phyloP scores from a whole-genome alignment of 495 filamentous ascomycete genomes.

The Aspergillus steynii region DNA sequence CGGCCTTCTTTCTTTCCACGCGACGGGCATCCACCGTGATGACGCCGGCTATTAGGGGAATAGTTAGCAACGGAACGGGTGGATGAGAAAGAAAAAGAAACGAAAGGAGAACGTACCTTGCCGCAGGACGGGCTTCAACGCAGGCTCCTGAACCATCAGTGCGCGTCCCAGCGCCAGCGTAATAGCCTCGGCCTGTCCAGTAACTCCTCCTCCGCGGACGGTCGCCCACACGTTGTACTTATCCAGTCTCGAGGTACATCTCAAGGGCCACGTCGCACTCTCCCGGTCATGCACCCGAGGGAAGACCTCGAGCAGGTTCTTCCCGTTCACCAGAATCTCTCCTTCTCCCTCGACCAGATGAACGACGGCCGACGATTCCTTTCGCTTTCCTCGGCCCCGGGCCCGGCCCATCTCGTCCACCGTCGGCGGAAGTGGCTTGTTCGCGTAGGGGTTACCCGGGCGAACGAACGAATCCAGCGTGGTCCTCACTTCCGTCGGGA shows the following conservation, averaged over 20 bases:
- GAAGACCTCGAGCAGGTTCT: conserved; percentile 74
- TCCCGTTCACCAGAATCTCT: conserved; percentile 86
- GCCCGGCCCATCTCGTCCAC: conserved; percentile 77
- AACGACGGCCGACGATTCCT: conserved; percentile 79
- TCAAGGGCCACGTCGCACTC: conserved; percentile 88
- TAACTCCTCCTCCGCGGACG: conserved; percentile 82
- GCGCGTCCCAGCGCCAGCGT: conserved; percentile 91
- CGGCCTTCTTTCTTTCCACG: conserved; percentile 98
- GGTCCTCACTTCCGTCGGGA: conserved; percentile 64
- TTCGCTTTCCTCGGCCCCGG: conserved; percentile 77
- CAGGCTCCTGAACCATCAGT: conserved; percentile 85
- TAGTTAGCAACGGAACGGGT: conserved; percentile 23
- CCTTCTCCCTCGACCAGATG: conserved; percentile 90
- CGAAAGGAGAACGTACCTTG: conserved; percentile 65
- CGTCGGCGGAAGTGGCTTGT: conserved; percentile 51
- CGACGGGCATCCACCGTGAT: conserved; percentile 87
- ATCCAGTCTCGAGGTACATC: conserved; percentile 77
- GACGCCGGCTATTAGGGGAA: conserved; percentile 68
- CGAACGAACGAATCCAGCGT: conserved; percentile 72
- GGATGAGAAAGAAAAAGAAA: background rate
- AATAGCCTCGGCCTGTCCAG: conserved; percentile 93
- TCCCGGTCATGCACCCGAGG: conserved; percentile 90
- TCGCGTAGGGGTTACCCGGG: conserved; percentile 68
- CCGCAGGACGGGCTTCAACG: conserved; percentile 80
- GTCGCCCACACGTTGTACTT: conserved; percentile 96